A percentile compares a stretch with the other conserved stretches of the same genome.
Evolutionary conservation across 352 stramenopile species (phyloP).

Genomic region (Hyaloperonospora arabidopsidis): DNA sequence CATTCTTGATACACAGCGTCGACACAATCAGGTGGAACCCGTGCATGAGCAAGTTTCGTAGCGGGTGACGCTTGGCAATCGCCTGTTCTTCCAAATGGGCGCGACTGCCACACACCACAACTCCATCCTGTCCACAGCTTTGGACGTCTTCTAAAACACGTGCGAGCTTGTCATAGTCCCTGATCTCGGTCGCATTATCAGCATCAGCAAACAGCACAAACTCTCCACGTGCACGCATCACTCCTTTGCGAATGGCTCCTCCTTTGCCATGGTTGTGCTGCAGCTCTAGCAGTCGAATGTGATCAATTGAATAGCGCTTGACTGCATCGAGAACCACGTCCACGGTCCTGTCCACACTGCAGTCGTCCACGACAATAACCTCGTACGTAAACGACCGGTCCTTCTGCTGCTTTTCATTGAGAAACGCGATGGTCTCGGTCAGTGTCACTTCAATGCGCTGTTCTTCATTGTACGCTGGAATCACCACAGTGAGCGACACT

Average conservation of each 20-base stretch:
- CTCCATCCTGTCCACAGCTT: constrained; percentile 23
- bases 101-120: constrained; percentile 87
- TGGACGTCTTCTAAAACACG: constrained; percentile 37
- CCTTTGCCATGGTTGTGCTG: constrained; percentile 89
- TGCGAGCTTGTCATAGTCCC: constrained; percentile 81
- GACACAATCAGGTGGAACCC: constrained; percentile 89
- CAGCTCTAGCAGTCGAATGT: constrained; percentile 73
- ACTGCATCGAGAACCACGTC: constrained; percentile 57
- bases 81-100: constrained; percentile 84
- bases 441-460: constrained; percentile 89
- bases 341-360: constrained; percentile 79
- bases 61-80: constrained; percentile 75
- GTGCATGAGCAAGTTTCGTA: constrained; percentile 89
- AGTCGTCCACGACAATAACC: constrained; percentile 91
- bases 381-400: constrained; percentile 62
- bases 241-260: constrained; percentile 82
- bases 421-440: constrained; percentile 80
- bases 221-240: constrained; percentile 75
- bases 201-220: constrained; percentile 88
- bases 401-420: constrained; percentile 51
- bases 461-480: constrained; percentile 94
- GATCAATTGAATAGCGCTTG: constrained; percentile 32
- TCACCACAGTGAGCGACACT: constrained; percentile 83
- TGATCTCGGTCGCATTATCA: constrained; percentile 89
- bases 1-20: constrained; percentile 74